Evolutionary conservation across 805 yeast genomes (phyloP).

Genomic region (Candida coleopterorum): DNA sequence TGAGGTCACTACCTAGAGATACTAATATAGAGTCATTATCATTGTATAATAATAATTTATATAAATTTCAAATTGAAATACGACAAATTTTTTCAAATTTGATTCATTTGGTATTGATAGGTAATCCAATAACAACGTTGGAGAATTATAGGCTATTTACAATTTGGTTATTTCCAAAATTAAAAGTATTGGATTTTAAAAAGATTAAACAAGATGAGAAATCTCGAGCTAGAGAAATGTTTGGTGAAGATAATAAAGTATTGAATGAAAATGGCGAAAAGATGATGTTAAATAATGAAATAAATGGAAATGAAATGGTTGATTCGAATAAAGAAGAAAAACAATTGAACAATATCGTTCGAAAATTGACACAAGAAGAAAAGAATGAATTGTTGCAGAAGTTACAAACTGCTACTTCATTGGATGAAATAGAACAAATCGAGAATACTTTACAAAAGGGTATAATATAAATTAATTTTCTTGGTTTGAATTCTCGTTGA

Average conservation of each 20-base stretch:
- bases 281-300: not conserved
- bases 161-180: conserved; percentile 57
- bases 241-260: conserved; percentile 19
- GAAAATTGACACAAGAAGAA: conserved; percentile 52
- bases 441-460: conserved; percentile 45
- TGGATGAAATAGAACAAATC: conserved; percentile 71
- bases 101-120: conserved; percentile 45
- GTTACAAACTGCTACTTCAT: conserved; percentile 57
- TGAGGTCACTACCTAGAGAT: conserved; percentile 25
- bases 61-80: conserved; percentile 37
- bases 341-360: conserved; percentile 30
- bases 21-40: conserved; percentile 43
- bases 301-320: not conserved
- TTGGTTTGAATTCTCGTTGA: too few relatives aligned
- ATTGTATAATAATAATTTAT: conserved; percentile 49
- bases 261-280: conserved; percentile 6
- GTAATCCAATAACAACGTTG: conserved; percentile 51
- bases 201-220: conserved; percentile 57
- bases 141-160: conserved; percentile 56
- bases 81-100: conserved; percentile 35
- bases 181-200: conserved; percentile 64
- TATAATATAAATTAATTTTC: not conserved
- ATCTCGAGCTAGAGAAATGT: conserved; percentile 36
- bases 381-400: conserved; percentile 45
- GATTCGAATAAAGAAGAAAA: conserved; percentile 8